Percentiles rank a stretch among this genome's conserved stretches.
phyloP scores from a whole-genome alignment of 2,329 filamentous ascomycete genomes.

The Blastomyces parvus region DNA sequence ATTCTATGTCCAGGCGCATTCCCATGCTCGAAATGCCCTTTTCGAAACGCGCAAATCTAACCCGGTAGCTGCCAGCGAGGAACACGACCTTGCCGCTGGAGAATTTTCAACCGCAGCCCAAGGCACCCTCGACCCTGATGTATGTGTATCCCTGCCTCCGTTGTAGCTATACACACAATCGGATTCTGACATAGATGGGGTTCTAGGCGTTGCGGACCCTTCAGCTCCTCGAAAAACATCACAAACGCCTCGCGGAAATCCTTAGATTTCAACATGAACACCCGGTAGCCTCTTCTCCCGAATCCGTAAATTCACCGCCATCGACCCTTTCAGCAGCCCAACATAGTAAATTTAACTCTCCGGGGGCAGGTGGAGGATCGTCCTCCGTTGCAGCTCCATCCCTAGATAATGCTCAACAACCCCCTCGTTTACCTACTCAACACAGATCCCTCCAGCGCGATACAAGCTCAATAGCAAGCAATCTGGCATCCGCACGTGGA shows the following conservation, averaged over 20 bases:
- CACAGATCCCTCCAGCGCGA: slow-evolving; percentile 52
- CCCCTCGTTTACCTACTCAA: slow-evolving; percentile 30
- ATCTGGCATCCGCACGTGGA: slow-evolving; percentile 74
- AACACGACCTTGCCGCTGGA: slow-evolving; percentile 78
- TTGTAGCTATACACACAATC: background rate
- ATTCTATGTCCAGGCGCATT: slow-evolving; percentile 56
- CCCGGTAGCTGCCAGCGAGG: slow-evolving; percentile 71
- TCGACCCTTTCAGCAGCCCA: slow-evolving; percentile 12
- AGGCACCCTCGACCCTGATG: slow-evolving; percentile 53
- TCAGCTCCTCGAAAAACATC: slow-evolving; percentile 76
- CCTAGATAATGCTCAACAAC: slow-evolving; percentile 29
- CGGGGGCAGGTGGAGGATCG: slow-evolving; percentile 13
- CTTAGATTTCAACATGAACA: slow-evolving; percentile 59
- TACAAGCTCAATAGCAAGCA: slow-evolving; percentile 72
- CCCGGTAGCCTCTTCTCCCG: slow-evolving; percentile 24
- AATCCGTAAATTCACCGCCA: slow-evolving; percentile 11
- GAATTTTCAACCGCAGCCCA: slow-evolving; percentile 80
- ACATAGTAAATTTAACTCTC: slow-evolving; percentile 16
- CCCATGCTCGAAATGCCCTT: slow-evolving; percentile 77
- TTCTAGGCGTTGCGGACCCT: slow-evolving; percentile 73
- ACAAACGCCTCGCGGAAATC: slow-evolving; percentile 71
- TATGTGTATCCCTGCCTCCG: slow-evolving; percentile 21
- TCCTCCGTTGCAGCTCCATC: slow-evolving; percentile 16
- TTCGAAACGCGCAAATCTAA: slow-evolving; percentile 58
- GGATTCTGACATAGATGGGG: slow-evolving; percentile 20